phyloP scores from a whole-genome alignment of 2,329 filamentous ascomycete genomes.

The Cordyceps militaris region DNA sequence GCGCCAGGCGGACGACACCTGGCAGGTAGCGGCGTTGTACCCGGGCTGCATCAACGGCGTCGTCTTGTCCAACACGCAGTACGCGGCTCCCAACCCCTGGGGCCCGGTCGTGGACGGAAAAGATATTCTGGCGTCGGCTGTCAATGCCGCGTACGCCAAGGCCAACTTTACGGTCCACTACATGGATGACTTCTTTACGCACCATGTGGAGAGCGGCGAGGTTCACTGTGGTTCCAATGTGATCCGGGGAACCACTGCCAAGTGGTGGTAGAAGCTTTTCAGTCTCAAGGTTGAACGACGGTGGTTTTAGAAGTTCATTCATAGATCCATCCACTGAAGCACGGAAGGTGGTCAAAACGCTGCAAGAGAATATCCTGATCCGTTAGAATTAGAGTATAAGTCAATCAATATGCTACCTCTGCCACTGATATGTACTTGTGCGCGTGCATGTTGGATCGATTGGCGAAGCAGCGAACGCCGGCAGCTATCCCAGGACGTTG shows the following conservation, averaged over 20 bases:
- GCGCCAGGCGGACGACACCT: not conserved
- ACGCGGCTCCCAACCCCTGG: slow-evolving; percentile 5
- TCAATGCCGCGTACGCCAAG: not conserved
- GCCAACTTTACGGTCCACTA: not conserved
- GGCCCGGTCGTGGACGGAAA: slow-evolving; percentile 2
- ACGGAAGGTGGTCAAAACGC: no score
- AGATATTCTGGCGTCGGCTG: not conserved
- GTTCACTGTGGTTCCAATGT: slow-evolving; percentile 9
- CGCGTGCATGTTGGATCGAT: no score
- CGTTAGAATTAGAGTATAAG: no score
- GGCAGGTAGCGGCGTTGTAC: slow-evolving; percentile 5
- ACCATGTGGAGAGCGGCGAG: not conserved
- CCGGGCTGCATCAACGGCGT: slow-evolving; percentile 20
- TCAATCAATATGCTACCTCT: no score
- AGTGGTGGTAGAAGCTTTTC: not conserved
- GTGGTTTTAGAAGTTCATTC: no score
- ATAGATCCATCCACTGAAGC: no score
- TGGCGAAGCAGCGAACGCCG: no score
- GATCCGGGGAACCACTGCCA: not conserved
- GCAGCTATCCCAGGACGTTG: no score
- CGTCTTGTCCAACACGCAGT: slow-evolving; percentile 15
- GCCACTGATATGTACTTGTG: not conserved
- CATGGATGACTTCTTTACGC: slow-evolving; percentile 11
- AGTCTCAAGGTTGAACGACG: no score
- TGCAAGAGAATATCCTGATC: no score